Percentiles rank a stretch among this genome's conserved stretches.
Evolutionary conservation across 2,329 filamentous ascomycete species (phyloP).

Genomic region (Fusarium domesticum): DNA sequence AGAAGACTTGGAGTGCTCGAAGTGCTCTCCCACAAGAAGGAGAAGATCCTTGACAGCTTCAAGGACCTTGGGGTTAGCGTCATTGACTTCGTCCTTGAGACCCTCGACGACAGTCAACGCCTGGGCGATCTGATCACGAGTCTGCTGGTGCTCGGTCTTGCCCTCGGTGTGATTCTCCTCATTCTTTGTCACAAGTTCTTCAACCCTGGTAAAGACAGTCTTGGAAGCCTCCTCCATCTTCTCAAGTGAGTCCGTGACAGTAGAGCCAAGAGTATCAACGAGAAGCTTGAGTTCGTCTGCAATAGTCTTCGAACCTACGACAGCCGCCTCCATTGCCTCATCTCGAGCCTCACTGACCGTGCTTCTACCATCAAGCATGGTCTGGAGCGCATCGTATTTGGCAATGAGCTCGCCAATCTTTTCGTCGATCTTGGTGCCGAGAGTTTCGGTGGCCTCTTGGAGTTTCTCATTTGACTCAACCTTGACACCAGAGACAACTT

Average conservation of each 20-base stretch:
- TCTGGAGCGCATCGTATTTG: constrained; percentile 86
- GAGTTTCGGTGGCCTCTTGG: constrained; percentile 52
- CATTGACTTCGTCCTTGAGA: constrained; percentile 73
- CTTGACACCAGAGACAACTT: constrained; percentile 74
- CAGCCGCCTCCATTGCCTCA: constrained; percentile 67
- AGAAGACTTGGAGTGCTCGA: constrained; percentile 76
- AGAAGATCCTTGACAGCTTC: constrained; percentile 85
- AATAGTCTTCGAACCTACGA: constrained; percentile 72
- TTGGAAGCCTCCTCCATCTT: constrained; percentile 85
- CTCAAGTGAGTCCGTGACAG: constrained; percentile 77
- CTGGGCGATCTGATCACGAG: constrained; percentile 75
- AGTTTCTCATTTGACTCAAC: constrained; percentile 81
- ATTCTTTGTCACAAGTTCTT: constrained; percentile 71
- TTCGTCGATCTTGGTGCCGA: constrained; percentile 58
- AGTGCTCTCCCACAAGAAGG: constrained; percentile 78
- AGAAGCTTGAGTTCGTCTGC: constrained; percentile 84
- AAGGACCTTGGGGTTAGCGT: constrained; percentile 85
- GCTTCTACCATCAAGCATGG: constrained; percentile 68
- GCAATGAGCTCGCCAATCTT: constrained; percentile 72
- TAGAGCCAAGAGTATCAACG: constrained; percentile 78
- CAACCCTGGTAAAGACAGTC: constrained; percentile 79
- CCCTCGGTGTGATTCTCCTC: constrained; percentile 72
- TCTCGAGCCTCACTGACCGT: constrained; percentile 72
- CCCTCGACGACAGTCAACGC: constrained; percentile 69
- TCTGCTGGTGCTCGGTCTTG: constrained; percentile 78